Base-by-base conservation (phyloP, 2,329 filamentous ascomycete species). In the Gaeumannomyces sp. region DNA sequence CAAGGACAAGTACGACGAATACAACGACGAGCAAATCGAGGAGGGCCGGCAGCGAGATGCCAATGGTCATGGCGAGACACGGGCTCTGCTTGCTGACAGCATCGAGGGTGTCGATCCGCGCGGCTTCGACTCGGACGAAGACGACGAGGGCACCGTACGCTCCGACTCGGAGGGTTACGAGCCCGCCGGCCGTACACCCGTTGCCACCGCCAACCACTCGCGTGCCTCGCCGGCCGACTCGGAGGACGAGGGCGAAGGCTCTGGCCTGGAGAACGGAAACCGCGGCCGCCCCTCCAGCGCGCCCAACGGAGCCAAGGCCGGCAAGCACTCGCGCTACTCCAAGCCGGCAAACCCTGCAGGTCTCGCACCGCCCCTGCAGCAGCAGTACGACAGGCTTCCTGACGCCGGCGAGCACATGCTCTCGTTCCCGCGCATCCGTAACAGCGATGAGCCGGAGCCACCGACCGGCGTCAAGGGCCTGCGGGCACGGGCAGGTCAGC, bases 1-100 rank as follows among this genome's bases (percentile, higher is more conserved):
- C 25, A 90, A 92, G 69, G 87, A 89, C 61, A 85, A 85, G 67
- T 92, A 91, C 71, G 80, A 83, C 16, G 86, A 90, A 64, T 88
- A 90, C 66, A 81, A 85, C 62, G 71, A 82, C 45, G 78, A 85
- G 65, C 75, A 79, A 19, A 72, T 78, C 25, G 85, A 86, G 70
- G 82, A 84, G 77, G 85, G 89, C 22, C 80, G 86, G 66, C 88
- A 87, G 72, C 79, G 77, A 64, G 84, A 85, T 61, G 76, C 76
- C 61, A 79, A 80, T 13, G 77, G 80, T 14, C 82, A 85, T 59
- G 72, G 76, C 5, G 72, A 76, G 64, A n/a, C 59, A 6, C 59
- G 28, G 22, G 28, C 31, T 6, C 59, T 64, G 31, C 56, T n/a
- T 14, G 29, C 53, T 8, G 62, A 56, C n/a, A 64, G 62, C 57